Percentiles rank a stretch among this genome's conserved stretches.
Conservation (phyloP, 345 rosid species). For the Arabidopsis arenosa region DNA sequence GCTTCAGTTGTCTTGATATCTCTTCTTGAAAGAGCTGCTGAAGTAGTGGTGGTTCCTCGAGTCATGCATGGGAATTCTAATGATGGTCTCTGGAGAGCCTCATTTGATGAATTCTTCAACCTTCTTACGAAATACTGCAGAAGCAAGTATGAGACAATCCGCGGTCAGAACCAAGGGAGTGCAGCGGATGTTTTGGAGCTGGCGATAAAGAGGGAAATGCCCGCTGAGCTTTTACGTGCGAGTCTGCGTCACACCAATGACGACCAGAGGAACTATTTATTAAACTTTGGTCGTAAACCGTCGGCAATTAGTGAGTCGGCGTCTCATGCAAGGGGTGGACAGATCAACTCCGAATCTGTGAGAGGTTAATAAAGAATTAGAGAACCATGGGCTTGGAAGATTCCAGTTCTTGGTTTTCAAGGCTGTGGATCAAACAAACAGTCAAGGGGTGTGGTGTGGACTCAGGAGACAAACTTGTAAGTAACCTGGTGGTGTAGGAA, state of each 20-base stretch:
- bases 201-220: slow-evolving; percentile 91
- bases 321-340: slow-evolving; percentile 57
- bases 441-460: slow-evolving; percentile 32
- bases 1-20: slow-evolving; percentile 77
- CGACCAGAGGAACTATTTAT: slow-evolving; percentile 73
- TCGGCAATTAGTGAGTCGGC: slow-evolving; percentile 51
- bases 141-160: slow-evolving; percentile 82
- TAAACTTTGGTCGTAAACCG: slow-evolving; percentile 76
- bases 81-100: slow-evolving; percentile 90
- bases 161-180: slow-evolving; percentile 51
- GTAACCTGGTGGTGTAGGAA: slow-evolving; percentile 47
- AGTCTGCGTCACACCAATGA: slow-evolving; percentile 93
- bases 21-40: slow-evolving; percentile 88
- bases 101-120: slow-evolving; percentile 89
- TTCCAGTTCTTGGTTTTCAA: not conserved
- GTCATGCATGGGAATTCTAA: slow-evolving; percentile 57
- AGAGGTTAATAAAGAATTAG: slow-evolving; percentile 51
- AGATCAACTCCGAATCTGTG: slow-evolving; percentile 76
- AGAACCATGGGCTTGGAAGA: slow-evolving; percentile 10
- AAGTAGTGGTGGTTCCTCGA: slow-evolving; percentile 56
- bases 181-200: slow-evolving; percentile 62
- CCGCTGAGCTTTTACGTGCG: slow-evolving; percentile 90
- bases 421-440: slow-evolving; percentile 22
- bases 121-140: slow-evolving; percentile 95
- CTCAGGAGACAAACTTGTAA: slow-evolving; percentile 45